phyloP scores from a whole-genome alignment of 2,329 filamentous ascomycete species.

The Elsinoe ampelina region DNA sequence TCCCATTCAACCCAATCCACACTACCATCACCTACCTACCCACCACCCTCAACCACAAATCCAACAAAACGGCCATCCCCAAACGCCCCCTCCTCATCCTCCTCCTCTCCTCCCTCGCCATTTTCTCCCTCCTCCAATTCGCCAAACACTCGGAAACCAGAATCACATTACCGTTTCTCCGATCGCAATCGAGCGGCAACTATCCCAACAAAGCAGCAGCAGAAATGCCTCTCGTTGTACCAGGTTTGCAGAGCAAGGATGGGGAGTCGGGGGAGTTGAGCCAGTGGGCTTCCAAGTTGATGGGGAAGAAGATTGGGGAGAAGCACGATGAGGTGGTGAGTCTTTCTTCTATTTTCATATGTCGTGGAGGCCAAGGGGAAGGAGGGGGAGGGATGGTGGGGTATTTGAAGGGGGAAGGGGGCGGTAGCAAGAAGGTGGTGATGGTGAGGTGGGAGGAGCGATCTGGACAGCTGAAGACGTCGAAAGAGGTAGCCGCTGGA shows the following conservation, averaged over 20 bases:
- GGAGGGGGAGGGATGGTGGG: not conserved
- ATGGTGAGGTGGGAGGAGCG: not conserved
- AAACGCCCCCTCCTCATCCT: not conserved
- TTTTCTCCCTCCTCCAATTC: conserved; percentile 5
- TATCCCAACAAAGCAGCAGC: conserved; percentile 20
- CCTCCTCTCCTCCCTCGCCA: not conserved
- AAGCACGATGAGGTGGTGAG: conserved; percentile 35
- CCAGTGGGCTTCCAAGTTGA: conserved; percentile 40
- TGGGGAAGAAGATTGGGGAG: conserved; percentile 45
- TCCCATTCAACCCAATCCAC: not conserved
- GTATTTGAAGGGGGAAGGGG: not conserved
- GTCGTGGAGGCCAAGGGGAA: not conserved
- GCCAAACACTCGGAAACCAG: not conserved
- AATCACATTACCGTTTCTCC: not conserved
- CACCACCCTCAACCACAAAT: not conserved
- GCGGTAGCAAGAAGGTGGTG: not conserved
- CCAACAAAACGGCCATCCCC: not conserved
- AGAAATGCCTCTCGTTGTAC: conserved; percentile 44
- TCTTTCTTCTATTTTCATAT: conserved; percentile 2
- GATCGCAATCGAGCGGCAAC: not conserved
- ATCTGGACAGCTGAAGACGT: not conserved
- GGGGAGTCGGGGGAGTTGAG: conserved; percentile 31
- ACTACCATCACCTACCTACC: not conserved
- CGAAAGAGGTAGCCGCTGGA: no score
- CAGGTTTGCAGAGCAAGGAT: conserved; percentile 33